Base-by-base conservation (phyloP, 495 filamentous ascomycete species). In the Melanomma pulvis-pyrius region DNA sequence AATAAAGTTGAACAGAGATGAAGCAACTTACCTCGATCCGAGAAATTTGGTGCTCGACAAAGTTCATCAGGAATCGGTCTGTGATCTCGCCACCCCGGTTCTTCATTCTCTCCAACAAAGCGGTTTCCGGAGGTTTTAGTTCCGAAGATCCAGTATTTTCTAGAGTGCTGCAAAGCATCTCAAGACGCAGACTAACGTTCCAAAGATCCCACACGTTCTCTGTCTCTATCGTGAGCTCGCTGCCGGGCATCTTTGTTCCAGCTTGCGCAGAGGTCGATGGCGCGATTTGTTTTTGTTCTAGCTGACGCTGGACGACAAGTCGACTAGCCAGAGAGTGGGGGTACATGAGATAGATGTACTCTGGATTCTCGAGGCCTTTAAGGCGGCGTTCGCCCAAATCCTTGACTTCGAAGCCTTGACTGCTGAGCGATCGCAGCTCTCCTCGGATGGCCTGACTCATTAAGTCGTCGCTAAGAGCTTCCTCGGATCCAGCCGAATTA, bases 331-430 rank as follows among this genome's bases (percentile, higher is more conserved):
- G 84, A 12, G 88, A 81, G 70, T 93, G 90, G 1, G 94, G 93
- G 74, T 96, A 98, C 74, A 98, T 90, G 39, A 96, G 85, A 74
- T 93, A 96, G 56, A 99, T 87, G 57, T 91, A 87, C 75, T 99
- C 94, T 4, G 96, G 94, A 75, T 99, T 99, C 74, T 99, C 94
- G 8, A 99, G 85, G 1, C 94, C 94, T 75, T 99, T 99, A 34
- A 99, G 80, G 71, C 94, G 97, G 46, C 87, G 86, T 72, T 96
- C 90, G 22, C 94, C 94, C 71, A 98, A 90, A 68, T 96, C 92
- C 76, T 97, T 97, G 72, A 97, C 92, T 74, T 96, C 91, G 73
- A 98, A 99, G 19, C 96, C 96, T 79, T 96, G 92, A 65, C 88
- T 92, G 65, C 87, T 92, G 24, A 99, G 82, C 15, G 90, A 89